phyloP scores from a whole-genome alignment of 1,284 basidiomycete genomes.

The Caloboletus inedulis region DNA sequence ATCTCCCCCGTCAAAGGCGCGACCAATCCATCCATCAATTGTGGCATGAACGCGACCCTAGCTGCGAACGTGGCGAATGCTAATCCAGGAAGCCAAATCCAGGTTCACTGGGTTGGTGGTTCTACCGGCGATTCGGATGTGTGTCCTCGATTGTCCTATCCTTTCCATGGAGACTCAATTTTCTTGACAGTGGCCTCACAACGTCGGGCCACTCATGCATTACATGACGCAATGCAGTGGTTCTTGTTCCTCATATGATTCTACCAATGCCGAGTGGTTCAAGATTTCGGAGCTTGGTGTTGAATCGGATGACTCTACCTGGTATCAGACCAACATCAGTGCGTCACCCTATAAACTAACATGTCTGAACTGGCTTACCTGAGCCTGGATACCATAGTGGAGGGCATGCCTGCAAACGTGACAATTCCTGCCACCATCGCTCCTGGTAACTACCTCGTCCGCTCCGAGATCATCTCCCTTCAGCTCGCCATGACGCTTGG shows the following conservation, averaged over 20 bases:
- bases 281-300: conserved; percentile 38
- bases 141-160: conserved; percentile 4
- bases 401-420: conserved; percentile 40
- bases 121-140: conserved; percentile 30
- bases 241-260: conserved; percentile 35
- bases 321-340: conserved; percentile 44
- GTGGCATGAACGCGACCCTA: conserved; percentile 40
- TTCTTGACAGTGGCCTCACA: conserved; percentile 36
- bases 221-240: conserved; percentile 38
- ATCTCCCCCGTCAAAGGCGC: conserved; percentile 43
- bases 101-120: conserved; percentile 35
- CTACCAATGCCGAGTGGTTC: conserved; percentile 38
- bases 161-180: background rate
- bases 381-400: conserved; percentile 25
- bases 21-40: conserved; percentile 38
- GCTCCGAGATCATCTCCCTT: conserved; percentile 70
- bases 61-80: conserved; percentile 38
- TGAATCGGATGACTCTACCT: conserved; percentile 27
- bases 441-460: conserved; percentile 65
- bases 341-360: conserved; percentile 5
- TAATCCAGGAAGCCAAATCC: conserved; percentile 39
- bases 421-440: conserved; percentile 54
- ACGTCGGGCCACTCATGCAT: conserved; percentile 38
- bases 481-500: conserved; percentile 50
- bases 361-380: background rate